Evolutionary conservation across 2,329 filamentous ascomycete genomes (phyloP).

Genomic region (Rutstroemia sydowiana): DNA sequence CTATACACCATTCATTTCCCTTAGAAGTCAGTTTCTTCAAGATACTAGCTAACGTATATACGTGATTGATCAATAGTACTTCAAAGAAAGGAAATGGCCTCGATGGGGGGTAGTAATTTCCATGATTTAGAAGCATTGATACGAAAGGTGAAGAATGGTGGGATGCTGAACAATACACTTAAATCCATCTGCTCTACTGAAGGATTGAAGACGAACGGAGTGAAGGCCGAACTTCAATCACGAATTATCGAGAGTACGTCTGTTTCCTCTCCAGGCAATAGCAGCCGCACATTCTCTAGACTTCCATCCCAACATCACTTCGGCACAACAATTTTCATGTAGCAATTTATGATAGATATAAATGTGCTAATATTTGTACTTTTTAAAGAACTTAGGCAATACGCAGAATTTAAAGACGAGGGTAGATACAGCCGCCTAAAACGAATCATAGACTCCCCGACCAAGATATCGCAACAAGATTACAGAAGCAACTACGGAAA

Average conservation of each 20-base stretch:
- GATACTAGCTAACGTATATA: too few relatives aligned
- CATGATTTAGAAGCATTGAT: slow-evolving; percentile 26
- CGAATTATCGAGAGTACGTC: slow-evolving; percentile 73
- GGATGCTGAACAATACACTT: slow-evolving; percentile 26
- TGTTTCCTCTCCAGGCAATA: slow-evolving; percentile 33
- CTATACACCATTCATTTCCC: too few relatives aligned
- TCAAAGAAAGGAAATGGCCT: slow-evolving; percentile 24
- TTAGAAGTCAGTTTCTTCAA: too few relatives aligned
- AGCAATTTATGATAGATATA: background rate
- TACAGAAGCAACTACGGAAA: slow-evolving; percentile 5
- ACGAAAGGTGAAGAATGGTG: slow-evolving; percentile 21
- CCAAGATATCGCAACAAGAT: background rate
- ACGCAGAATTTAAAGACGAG: slow-evolving; percentile 19
- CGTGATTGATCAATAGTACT: too few relatives aligned
- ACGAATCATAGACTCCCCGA: slow-evolving; percentile 22
- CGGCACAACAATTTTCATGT: background rate
- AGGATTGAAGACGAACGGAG: slow-evolving; percentile 68
- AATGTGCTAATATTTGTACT: slow-evolving; percentile 6
- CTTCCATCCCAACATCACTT: background rate
- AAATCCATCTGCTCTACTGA: slow-evolving; percentile 59
- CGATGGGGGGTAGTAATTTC: slow-evolving; percentile 25
- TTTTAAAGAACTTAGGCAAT: slow-evolving; percentile 18
- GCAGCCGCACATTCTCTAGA: background rate
- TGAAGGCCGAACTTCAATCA: slow-evolving; percentile 74
- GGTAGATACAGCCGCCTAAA: slow-evolving; percentile 23